Base-by-base conservation (phyloP, 768 basidiomycete species). In the Russula dissimulans region DNA sequence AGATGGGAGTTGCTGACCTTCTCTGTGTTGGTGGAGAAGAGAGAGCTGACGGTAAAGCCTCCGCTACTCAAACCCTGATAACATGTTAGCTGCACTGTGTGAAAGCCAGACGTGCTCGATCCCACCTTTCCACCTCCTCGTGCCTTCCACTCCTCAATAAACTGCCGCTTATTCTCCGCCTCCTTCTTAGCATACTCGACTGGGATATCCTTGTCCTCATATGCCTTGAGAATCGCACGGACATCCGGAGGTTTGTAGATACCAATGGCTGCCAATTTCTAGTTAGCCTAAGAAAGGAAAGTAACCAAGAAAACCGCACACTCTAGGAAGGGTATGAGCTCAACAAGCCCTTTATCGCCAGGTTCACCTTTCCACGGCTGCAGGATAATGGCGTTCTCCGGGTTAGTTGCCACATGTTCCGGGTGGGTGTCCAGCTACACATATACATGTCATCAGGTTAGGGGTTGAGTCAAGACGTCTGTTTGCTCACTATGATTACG, bases 281-380 rank as follows among this genome's bases (percentile, higher is more conserved):
- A 26, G 26, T 59, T 43, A 54, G 41, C 39, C 10, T 38, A 31
- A 7, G 41, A 22, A 29, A 17, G 29, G 8, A 62, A 38, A 12
- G 15, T 11, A 48, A 39, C 22, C 49, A 36, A n/a, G 6, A 12
- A 36, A 15, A n/a, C 14, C 79, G 56, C 67, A 78, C 93, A 93
- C 77, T 98, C 97, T 4, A 99, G 80, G 85, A 98, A 97, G 0
- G 95, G 95, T 65, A 99, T 94, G 79, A 97, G 81, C n/a, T 85
- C 86, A 18, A 97, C 71, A 43, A 98, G 82, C 0, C 89, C 91
- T 64, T 77, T 82, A 70, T 86, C 85, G 71, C 86, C 74, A 0
- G 84, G 75, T 54, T 86, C 82, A 3, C 95, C 95, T 1, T 82
- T 82, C 97, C 97, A 99, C 65, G 85, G 85, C 17, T 86, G 84